These are phyloP conservation scores for Camelina sativa DNA, from an alignment of 345 rosid species.

Conservation along the genomic window DNA sequence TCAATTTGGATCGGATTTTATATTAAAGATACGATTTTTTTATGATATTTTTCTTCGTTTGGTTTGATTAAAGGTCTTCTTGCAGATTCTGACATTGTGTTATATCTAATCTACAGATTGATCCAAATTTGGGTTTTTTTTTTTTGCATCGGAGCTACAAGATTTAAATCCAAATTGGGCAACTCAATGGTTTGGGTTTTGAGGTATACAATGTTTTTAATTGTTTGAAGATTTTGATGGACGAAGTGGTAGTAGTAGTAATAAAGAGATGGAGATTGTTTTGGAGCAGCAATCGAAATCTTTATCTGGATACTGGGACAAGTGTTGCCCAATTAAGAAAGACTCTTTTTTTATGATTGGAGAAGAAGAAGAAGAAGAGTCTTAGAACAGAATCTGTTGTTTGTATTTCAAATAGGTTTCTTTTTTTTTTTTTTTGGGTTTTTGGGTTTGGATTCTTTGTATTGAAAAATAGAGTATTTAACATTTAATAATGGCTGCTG, in stretches of 20 bases:
- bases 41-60: background rate
- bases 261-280: conserved; percentile 47
- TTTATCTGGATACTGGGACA: conserved; percentile 46
- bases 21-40: conserved; percentile 31
- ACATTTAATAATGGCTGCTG: conserved; percentile 43
- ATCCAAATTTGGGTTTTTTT: no score
- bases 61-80: background rate
- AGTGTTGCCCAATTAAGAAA: conserved; percentile 33
- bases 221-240: conserved; percentile 40
- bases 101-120: conserved; percentile 12
- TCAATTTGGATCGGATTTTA: conserved; percentile 37
- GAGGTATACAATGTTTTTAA: conserved; percentile 33
- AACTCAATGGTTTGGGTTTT: conserved; percentile 9
- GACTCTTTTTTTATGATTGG: conserved; percentile 23
- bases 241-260: conserved; percentile 3
- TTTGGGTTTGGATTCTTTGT: conserved; percentile 35
- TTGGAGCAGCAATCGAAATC: conserved; percentile 47
- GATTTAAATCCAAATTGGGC: conserved; percentile 11
- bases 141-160: no score
- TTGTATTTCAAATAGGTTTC: conserved; percentile 35
- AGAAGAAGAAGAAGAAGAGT: conserved; percentile 1
- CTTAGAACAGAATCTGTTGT: conserved; percentile 29
- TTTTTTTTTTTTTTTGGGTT: conserved; percentile 26
- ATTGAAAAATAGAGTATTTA: conserved; percentile 20
- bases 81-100: conserved; percentile 33